A percentile compares a stretch with the other conserved stretches of the same genome.
phyloP scores from a whole-genome alignment of 192 early-diverging fungal genomes.

The Thamnidium elegans region DNA sequence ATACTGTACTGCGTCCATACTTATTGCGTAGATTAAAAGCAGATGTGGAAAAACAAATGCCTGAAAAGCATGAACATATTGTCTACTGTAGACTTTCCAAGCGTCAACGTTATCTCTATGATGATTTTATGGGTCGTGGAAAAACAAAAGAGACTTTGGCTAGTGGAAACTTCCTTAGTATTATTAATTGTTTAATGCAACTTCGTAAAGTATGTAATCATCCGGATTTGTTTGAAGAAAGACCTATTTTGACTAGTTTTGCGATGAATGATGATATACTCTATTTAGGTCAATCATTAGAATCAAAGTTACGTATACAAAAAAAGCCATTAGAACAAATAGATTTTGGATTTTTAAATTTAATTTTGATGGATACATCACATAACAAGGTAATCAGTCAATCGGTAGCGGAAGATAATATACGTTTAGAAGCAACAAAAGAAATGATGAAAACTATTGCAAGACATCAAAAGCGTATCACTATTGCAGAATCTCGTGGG shows the following conservation, averaged over 20 bases:
- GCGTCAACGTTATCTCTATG: conserved; percentile 69
- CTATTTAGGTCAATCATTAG: conserved; percentile 31
- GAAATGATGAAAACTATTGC: conserved; percentile 25
- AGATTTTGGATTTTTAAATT: conserved; percentile 42
- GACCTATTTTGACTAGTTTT: conserved; percentile 61
- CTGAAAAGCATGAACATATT: conserved; percentile 64
- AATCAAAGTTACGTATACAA: conserved; percentile 36
- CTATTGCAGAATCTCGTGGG: conserved; percentile 23
- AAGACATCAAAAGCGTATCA: conserved; percentile 9
- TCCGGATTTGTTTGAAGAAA: conserved; percentile 53
- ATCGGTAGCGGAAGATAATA: conserved; percentile 24
- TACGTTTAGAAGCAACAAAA: conserved; percentile 24
- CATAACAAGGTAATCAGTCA: conserved; percentile 28
- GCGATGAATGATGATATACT: conserved; percentile 44
- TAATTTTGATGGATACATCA: conserved; percentile 27
- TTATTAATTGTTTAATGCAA: conserved; percentile 75
- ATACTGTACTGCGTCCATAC: conserved; percentile 62
- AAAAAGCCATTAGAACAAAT: conserved; percentile 8
- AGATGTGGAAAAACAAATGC: conserved; percentile 67
- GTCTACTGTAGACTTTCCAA: conserved; percentile 70
- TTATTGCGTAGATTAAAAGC: conserved; percentile 61
- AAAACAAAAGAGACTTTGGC: conserved; percentile 73
- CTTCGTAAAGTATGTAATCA: conserved; percentile 62
- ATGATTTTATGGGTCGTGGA: conserved; percentile 78
- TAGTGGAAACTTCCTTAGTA: conserved; percentile 70